phyloP scores from a whole-genome alignment of 805 yeast genomes.

The Torulaspora quercuum region DNA sequence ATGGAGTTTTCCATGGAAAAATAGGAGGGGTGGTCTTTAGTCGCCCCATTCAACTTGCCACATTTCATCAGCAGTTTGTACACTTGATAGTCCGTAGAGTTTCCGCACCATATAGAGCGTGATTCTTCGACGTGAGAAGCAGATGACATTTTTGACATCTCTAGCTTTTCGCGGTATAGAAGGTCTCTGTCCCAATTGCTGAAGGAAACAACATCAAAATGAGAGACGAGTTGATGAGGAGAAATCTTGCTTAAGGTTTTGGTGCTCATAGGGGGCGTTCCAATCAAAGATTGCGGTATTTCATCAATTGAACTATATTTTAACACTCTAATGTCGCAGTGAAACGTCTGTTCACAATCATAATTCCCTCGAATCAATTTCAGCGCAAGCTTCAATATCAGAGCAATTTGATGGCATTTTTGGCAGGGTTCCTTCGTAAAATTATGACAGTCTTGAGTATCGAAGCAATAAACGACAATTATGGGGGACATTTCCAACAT shows the following conservation, averaged over 20 bases:
- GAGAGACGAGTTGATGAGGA: conserved; percentile 30
- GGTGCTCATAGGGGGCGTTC: conserved; percentile 24
- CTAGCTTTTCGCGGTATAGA: conserved; percentile 71
- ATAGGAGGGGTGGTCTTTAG: conserved; percentile 39
- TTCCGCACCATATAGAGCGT: conserved; percentile 73
- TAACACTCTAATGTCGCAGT: conserved; percentile 15
- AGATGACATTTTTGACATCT: conserved; percentile 76
- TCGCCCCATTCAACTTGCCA: conserved; percentile 9
- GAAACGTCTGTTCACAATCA: not conserved
- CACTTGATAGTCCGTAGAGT: conserved; percentile 63
- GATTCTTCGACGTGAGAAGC: conserved; percentile 53
- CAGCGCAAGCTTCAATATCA: conserved; percentile 46
- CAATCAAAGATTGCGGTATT: conserved; percentile 25
- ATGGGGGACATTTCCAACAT: conserved; percentile 64
- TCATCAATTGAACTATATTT: conserved; percentile 16
- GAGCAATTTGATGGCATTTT: conserved; percentile 30
- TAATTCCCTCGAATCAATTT: conserved; percentile 23
- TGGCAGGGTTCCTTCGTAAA: conserved; percentile 14
- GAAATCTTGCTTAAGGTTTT: conserved; percentile 16
- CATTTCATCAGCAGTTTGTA: conserved; percentile 21
- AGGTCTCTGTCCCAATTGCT: conserved; percentile 68
- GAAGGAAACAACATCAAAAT: conserved; percentile 43
- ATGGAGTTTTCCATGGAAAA: conserved; percentile 52
- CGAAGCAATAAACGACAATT: conserved; percentile 69
- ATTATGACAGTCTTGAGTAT: conserved; percentile 36